Evolutionary conservation across 352 stramenopile genomes (phyloP), one percentile per base, ranked within the genome.

Genomic region (Globisporangium viniferum): DNA sequence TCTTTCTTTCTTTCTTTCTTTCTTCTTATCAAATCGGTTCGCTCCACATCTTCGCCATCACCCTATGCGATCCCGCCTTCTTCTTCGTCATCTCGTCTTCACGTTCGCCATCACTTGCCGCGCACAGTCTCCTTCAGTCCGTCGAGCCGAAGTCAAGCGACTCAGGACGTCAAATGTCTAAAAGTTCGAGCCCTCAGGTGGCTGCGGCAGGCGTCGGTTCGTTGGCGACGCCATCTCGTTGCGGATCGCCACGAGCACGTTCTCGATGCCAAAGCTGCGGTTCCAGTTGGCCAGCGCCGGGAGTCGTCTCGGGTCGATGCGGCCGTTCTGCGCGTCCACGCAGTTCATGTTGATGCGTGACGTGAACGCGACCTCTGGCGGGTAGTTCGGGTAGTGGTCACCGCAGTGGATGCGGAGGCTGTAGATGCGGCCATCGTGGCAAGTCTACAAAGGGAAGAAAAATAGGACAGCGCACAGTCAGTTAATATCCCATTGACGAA

Each of bases 311-410:
- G 83, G 77, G 56, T 95, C 80, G 55, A 98, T 88, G 58, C 88
- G 82, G 6, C 92, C 92, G 51, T 71, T 91, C 62, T 91, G 79
- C 33, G 88, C 84, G 75, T 99, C 94, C 68, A 99, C 97, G 76
- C 94, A 99, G 64, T 75, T 93, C 89, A 99, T 98, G 82, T 99
- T 99, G 80, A 99, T 98, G 74, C 95, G 94, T 66, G 94, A 98
- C 64, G 98, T 94, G 80, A 99, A 99, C 51, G 89, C 87, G 29
- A 99, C 92, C 56, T 96, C 80, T 7, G 97, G 97, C 46, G 97
- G 95, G 36, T 90, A 70, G 60, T 97, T 84, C n/a, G 97, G 97
- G 75, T 99, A 99, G 46, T 95, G 81, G 68, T 97, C 89, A 61
- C 91, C 94, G 75, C 93, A 98, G 78, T 97, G 87, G 74, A 98